Percentiles rank a stretch among this genome's conserved stretches.
These are phyloP conservation scores for Penicillium janthinellum DNA, from an alignment of 2,329 filamentous ascomycete species.

Conservation along the genomic window DNA sequence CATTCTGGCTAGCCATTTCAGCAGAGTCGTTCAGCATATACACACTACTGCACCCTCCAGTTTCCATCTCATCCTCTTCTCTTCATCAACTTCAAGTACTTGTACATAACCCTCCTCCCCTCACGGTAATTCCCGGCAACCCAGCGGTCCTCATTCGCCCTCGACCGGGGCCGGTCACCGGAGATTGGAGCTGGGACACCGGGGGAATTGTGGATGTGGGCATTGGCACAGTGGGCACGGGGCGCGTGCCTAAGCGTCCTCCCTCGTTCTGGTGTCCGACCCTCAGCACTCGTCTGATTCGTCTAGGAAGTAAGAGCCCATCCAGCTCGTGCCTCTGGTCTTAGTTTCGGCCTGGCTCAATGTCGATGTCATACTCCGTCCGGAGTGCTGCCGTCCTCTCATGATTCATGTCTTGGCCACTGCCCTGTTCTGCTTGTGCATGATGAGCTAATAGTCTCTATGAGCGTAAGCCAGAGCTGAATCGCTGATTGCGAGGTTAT, in stretches of 20 bases:
- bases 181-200: slow-evolving; percentile 21
- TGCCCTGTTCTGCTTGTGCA: not conserved
- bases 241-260: slow-evolving; percentile 19
- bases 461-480: too few species aligned
- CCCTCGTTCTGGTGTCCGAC: not conserved
- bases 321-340: not conserved
- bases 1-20: not conserved
- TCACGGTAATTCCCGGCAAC: slow-evolving; percentile 26
- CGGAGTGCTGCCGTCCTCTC: not conserved
- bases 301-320: not conserved
- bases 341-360: not conserved
- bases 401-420: not conserved
- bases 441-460: not conserved
- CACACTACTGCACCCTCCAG: not conserved
- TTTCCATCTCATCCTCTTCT: not conserved
- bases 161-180: slow-evolving; percentile 22
- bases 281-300: not conserved
- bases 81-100: not conserved
- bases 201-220: not conserved
- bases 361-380: not conserved
- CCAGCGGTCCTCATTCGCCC: slow-evolving; percentile 14
- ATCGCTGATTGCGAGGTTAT: too few species aligned
- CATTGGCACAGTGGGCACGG: slow-evolving; percentile 2
- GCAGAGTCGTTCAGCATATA: not conserved
- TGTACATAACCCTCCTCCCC: not conserved